Evolutionary conservation across 2,329 filamentous ascomycete species (phyloP), one percentile per base, ranked within the genome.

Genomic region (Chaetomium sp.): DNA sequence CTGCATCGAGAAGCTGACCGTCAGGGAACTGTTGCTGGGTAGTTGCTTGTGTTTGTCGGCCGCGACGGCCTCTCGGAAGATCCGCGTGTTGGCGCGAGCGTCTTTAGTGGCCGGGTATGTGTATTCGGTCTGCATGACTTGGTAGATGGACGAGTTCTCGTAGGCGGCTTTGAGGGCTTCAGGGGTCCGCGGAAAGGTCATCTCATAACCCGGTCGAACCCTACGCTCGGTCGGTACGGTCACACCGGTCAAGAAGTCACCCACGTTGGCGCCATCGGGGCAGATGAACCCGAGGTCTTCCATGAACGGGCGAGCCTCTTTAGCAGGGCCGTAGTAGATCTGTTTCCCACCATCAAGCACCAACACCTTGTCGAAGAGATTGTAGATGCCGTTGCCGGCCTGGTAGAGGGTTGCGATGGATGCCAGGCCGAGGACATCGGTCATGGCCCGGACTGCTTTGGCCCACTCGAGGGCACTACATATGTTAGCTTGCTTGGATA

Each of bases 321-420:
- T 69, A 60, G 76, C 71, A 0, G 83, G 77, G 0, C 85, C 85
- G 59, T 85, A 87, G 70, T 79, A 88, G 46, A 87, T 76, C 61
- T 88, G 68, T 58, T 82, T 81, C 47, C 85, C 85, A 55, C 82
- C 78, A 47, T 88, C 84, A 3, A 88, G 75, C 7, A 88, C 78
- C 0, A 88, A 73, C 0, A 87, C 84, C 64, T 88, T 88, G 66
- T 88, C 84, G 65, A 88, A 88, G 0, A 84, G 74, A 33, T 86
- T 73, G 66, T 86, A 87, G 56, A 88, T 87, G 32, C 79, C 82
- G 54, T 88, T 86, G 5, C 83, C 82, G 3, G 86, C 85, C 65
- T 88, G 86, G 65, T 89, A 88, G 0, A 87, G 72, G 0, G 83
- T 85, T 10, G 86, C 81, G 47, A 86, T 80, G 0, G 81, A 79